Evolutionary conservation across 2,329 filamentous ascomycete genomes (phyloP), one percentile per base, ranked within the genome.

Genomic region (Sclerotinia subarctica): DNA sequence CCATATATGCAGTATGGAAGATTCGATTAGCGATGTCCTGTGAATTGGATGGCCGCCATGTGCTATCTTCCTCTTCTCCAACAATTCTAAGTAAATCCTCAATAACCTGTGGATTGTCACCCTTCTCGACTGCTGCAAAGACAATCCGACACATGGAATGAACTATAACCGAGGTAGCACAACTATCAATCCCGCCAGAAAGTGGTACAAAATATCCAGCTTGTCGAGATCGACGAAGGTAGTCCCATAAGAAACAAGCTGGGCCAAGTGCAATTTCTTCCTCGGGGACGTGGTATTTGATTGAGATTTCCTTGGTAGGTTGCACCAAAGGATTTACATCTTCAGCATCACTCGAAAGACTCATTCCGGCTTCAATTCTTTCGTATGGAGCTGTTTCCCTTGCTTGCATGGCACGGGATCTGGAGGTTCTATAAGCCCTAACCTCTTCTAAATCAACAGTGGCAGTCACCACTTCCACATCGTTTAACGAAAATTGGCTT

Each of bases 391-490:
- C 78, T 49, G 71, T 68, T 49, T 69, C 58, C 19, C 63, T 63
- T 2, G 73, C 73, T 70, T 69, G 70, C n/a, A 68, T 38, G 32
- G 64, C 68, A 21, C 74, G 68, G 11, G 63, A 71, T 67, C 60
- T 74, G 29, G 32, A 49, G 21, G 59, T 85, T 0, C 90, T 81
- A 73, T 83, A 88, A 1, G 83, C 80, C 44, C 89, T 81, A 7
- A 94, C 90, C 71, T 92, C 88, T 73, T 94, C 91, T 2, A 91
- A 80, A 72, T 91, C 88, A 8, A 91, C 81, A 0, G 87, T 90
- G 3, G 88, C 89, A 6, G 83, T 85, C 24, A 89, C 78, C 5
- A 91, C 87, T 73, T 91, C 88, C 7, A 91, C 88, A 52, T 88
- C 86, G 54, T 84, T 83, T 13, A 77, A 63, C 2, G 70, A 72